Percentiles rank a stretch among this genome's conserved stretches.
phyloP scores from a whole-genome alignment of 352 stramenopile genomes.

The Pseudoperonospora humuli region DNA sequence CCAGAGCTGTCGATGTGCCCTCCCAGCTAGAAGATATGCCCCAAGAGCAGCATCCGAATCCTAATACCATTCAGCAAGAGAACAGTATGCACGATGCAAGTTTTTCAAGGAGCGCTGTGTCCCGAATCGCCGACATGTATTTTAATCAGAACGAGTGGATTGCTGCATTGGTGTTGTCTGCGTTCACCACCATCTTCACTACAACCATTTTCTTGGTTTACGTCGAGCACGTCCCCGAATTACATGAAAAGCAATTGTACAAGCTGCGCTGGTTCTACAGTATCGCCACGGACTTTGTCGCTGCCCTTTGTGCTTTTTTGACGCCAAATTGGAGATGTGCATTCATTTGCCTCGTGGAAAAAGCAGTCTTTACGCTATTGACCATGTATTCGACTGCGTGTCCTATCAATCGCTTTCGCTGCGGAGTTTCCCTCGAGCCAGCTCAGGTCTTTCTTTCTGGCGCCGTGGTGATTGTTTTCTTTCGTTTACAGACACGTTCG shows the following conservation, averaged over 20 bases:
- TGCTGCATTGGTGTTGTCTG: slow-evolving; percentile 34
- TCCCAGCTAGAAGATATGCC: slow-evolving; percentile 6
- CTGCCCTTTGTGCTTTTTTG: slow-evolving; percentile 42
- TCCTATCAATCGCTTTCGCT: slow-evolving; percentile 64
- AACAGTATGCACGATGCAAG: slow-evolving; percentile 16
- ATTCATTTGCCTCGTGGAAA: slow-evolving; percentile 57
- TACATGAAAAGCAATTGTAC: slow-evolving; percentile 49
- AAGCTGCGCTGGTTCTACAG: slow-evolving; percentile 49
- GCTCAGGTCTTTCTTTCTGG: slow-evolving; percentile 44
- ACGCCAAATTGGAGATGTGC: slow-evolving; percentile 65
- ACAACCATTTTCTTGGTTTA: slow-evolving; percentile 34
- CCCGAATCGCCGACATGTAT: slow-evolving; percentile 25
- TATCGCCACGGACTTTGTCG: slow-evolving; percentile 49
- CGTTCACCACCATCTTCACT: slow-evolving; percentile 21
- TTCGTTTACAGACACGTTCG: slow-evolving; percentile 31
- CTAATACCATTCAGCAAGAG: slow-evolving; percentile 10
- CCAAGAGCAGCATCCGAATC: slow-evolving; percentile 2
- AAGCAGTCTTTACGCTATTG: slow-evolving; percentile 55
- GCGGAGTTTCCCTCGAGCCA: slow-evolving; percentile 39
- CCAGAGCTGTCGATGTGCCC: slow-evolving; percentile 2
- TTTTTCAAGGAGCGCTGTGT: slow-evolving; percentile 30
- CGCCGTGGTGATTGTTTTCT: slow-evolving; percentile 49
- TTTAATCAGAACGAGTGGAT: slow-evolving; percentile 46
- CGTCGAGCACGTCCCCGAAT: slow-evolving; percentile 33
- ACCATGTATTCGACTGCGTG: slow-evolving; percentile 62